phyloP scores from a whole-genome alignment of 2,329 filamentous ascomycete species.

The Botrytis pseudocinerea region DNA sequence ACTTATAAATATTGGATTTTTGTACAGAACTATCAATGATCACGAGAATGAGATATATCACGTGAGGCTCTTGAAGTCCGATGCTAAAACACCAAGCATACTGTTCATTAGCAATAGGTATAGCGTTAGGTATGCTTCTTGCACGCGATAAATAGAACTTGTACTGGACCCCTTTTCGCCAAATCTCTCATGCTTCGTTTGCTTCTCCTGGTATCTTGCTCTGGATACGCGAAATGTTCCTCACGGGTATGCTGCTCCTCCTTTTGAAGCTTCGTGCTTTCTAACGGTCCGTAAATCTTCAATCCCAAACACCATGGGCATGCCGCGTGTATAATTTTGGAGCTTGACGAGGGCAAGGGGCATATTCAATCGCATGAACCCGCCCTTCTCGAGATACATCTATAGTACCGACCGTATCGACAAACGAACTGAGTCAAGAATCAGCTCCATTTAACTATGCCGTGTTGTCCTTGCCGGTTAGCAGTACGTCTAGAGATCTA shows the following conservation, averaged over 20 bases:
- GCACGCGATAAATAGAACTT: neutral
- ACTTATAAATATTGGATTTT: neutral
- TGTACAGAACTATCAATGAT: neutral
- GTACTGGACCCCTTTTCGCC: neutral
- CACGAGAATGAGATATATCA: neutral
- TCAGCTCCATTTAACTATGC: neutral
- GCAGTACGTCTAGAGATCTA: neutral
- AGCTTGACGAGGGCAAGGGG: neutral
- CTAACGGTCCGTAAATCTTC: neutral
- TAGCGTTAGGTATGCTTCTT: neutral
- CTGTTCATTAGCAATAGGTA: neutral
- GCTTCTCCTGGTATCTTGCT: neutral
- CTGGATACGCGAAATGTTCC: neutral
- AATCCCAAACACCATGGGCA: neutral
- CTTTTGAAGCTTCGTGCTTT: neutral
- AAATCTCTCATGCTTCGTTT: neutral
- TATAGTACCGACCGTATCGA: neutral
- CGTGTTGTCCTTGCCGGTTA: neutral
- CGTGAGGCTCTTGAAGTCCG: neutral
- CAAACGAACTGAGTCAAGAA: neutral
- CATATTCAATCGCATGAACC: neutral
- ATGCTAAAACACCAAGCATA: neutral
- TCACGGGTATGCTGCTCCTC: neutral
- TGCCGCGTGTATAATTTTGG: neutral
- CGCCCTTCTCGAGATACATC: neutral